phyloP scores from a whole-genome alignment of 371 early-diverging fungal genomes.

The Mortierella sp. region DNA sequence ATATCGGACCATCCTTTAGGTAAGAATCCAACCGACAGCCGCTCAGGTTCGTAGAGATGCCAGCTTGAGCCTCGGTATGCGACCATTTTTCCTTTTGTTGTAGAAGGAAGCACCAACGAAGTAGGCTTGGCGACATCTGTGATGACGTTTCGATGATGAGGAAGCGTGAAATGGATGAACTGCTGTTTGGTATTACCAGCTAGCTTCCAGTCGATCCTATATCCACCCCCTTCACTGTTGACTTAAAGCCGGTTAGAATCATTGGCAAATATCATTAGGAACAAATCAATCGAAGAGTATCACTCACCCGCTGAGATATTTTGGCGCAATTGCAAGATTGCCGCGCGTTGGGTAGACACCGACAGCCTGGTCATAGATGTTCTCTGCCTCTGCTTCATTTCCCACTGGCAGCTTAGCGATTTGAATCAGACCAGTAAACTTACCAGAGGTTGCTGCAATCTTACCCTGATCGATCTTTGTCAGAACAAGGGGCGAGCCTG shows the following conservation, averaged over 20 bases:
- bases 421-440: conserved; percentile 64
- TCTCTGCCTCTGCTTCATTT: conserved; percentile 42
- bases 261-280: not conserved
- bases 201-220: conserved; percentile 64
- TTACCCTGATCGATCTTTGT: conserved; percentile 34
- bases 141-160: conserved; percentile 67
- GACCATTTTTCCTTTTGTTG: conserved; percentile 76
- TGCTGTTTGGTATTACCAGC: conserved; percentile 43
- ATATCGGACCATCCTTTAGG: conserved; percentile 45
- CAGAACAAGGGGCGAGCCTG: conserved; percentile 11
- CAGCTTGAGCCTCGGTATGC: conserved; percentile 73
- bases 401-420: conserved; percentile 62
- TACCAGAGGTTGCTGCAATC: conserved; percentile 28
- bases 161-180: conserved; percentile 60
- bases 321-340: conserved; percentile 25
- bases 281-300: not conserved
- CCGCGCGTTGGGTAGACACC: conserved; percentile 68
- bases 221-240: conserved; percentile 49
- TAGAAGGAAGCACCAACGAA: conserved; percentile 59
- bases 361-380: conserved; percentile 57
- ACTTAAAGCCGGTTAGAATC: too few species aligned
- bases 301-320: conserved; percentile 22
- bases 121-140: conserved; percentile 21
- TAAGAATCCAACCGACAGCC: conserved; percentile 33
- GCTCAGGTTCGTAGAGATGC: conserved; percentile 64